These are phyloP conservation scores for Nitzschia putrida DNA, from an alignment of 108 stramenopile genomes.

Conservation along the genomic window DNA sequence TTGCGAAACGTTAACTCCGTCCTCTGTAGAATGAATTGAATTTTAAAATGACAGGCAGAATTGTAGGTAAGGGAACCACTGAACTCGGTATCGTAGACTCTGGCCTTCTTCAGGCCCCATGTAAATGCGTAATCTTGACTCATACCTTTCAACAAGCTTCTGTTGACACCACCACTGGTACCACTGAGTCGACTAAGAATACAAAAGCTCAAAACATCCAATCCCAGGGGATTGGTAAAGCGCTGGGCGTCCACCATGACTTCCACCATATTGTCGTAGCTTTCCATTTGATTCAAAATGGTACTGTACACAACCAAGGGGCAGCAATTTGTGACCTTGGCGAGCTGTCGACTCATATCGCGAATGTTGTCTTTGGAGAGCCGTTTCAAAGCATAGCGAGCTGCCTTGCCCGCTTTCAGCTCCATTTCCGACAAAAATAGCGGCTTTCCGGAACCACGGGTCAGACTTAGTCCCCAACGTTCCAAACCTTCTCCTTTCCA, in stretches of 20 bases:
- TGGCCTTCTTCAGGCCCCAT: too few relatives aligned
- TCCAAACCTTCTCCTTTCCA: slow-evolving; percentile 77
- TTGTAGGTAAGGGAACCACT: slow-evolving; percentile 19
- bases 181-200: slow-evolving; percentile 67
- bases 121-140: not conserved
- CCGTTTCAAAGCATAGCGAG: slow-evolving; percentile 80
- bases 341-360: slow-evolving; percentile 71
- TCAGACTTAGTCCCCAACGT: slow-evolving; percentile 44
- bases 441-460: slow-evolving; percentile 48
- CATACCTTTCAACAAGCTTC: slow-evolving; percentile 76
- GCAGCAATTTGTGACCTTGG: slow-evolving; percentile 82
- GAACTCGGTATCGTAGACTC: not conserved
- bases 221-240: slow-evolving; percentile 71
- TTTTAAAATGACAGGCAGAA: slow-evolving; percentile 4
- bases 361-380: slow-evolving; percentile 87
- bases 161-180: slow-evolving; percentile 53
- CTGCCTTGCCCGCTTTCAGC: slow-evolving; percentile 71
- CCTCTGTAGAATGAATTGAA: slow-evolving; percentile 38
- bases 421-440: slow-evolving; percentile 66
- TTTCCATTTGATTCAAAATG: slow-evolving; percentile 89
- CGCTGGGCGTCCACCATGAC: slow-evolving; percentile 90
- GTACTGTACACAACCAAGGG: slow-evolving; percentile 85
- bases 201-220: slow-evolving; percentile 88
- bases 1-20: slow-evolving; percentile 84
- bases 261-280: slow-evolving; percentile 92